Conservation (phyloP, 2,329 filamentous ascomycete genomes). For the Esteya vermicola region DNA sequence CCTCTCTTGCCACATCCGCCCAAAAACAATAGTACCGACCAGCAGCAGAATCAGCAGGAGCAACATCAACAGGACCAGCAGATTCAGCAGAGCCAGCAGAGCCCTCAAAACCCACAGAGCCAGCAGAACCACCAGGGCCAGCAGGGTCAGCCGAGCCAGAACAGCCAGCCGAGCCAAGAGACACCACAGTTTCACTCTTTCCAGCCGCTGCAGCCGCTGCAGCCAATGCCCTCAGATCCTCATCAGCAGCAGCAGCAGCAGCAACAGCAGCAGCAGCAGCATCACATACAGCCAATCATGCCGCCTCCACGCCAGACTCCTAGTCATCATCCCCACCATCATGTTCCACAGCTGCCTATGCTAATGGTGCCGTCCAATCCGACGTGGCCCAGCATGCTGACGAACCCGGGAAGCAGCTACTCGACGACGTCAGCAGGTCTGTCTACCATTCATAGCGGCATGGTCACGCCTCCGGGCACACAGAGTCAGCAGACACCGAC, state of each 20-base stretch:
- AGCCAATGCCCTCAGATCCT: neutral
- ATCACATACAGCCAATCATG: slow-evolving; percentile 13
- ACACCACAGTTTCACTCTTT: too few species aligned
- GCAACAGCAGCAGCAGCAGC: slow-evolving; percentile 4
- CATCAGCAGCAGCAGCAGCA: slow-evolving; percentile 2
- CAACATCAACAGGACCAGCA: too few species aligned
- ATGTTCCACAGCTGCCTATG: slow-evolving; percentile 46
- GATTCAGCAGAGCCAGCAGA: too few species aligned
- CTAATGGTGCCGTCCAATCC: slow-evolving; percentile 55
- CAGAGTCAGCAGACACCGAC: too few species aligned
- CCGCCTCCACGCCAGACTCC: slow-evolving; percentile 24
- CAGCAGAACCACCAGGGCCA: too few species aligned
- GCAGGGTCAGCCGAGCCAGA: too few species aligned
- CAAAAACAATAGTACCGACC: neutral
- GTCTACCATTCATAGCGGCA: too few species aligned
- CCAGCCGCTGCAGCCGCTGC: slow-evolving; percentile 1
- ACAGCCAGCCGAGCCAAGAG: too few species aligned
- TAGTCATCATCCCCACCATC: slow-evolving; percentile 22
- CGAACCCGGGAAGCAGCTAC: slow-evolving; percentile 48
- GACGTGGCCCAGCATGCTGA: slow-evolving; percentile 72
- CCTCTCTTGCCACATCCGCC: neutral
- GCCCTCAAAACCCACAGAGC: too few species aligned
- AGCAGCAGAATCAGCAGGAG: too few species aligned
- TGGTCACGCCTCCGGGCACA: too few species aligned
- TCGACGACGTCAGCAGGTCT: slow-evolving; percentile 46